phyloP scores from a whole-genome alignment of 306 rosid genomes.

The Vigna reflexopilosa region DNA sequence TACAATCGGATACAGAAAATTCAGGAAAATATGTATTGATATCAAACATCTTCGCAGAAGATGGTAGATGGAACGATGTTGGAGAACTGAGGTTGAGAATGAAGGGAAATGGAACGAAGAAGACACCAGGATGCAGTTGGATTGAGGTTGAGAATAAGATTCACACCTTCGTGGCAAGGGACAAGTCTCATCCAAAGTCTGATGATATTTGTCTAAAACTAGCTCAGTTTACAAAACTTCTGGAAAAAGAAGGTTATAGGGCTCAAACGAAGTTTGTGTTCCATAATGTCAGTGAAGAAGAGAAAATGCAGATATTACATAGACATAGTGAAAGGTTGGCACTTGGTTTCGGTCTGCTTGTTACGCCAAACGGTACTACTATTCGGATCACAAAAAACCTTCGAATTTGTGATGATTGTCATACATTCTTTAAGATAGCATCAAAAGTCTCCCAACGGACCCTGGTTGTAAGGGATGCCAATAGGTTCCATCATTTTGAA shows the following conservation, averaged over 20 bases:
- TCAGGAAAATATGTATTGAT: slow-evolving; percentile 75
- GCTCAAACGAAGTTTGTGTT: slow-evolving; percentile 68
- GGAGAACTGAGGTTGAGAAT: slow-evolving; percentile 70
- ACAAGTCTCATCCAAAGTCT: slow-evolving; percentile 70
- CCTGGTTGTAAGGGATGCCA: slow-evolving; percentile 78
- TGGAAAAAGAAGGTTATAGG: slow-evolving; percentile 63
- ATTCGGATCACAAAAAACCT: slow-evolving; percentile 73
- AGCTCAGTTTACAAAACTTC: slow-evolving; percentile 53
- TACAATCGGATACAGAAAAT: slow-evolving; percentile 59
- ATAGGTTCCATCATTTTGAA: slow-evolving; percentile 75
- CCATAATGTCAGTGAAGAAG: slow-evolving; percentile 73
- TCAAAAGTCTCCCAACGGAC: slow-evolving; percentile 58
- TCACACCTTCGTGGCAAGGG: slow-evolving; percentile 69
- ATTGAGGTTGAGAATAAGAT: slow-evolving; percentile 67
- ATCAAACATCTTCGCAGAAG: slow-evolving; percentile 71
- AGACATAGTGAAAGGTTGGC: slow-evolving; percentile 86
- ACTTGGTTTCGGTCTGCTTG: slow-evolving; percentile 68
- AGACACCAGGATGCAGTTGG: slow-evolving; percentile 88
- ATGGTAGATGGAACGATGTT: slow-evolving; percentile 74
- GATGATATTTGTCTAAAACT: slow-evolving; percentile 57
- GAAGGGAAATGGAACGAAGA: slow-evolving; percentile 73
- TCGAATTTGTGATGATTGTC: slow-evolving; percentile 76
- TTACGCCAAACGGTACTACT: slow-evolving; percentile 52
- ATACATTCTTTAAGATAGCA: slow-evolving; percentile 69
- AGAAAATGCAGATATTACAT: slow-evolving; percentile 63